Base-by-base conservation (phyloP, 1,139 yeast species). In the Geotrichum cucujoidarum region DNA sequence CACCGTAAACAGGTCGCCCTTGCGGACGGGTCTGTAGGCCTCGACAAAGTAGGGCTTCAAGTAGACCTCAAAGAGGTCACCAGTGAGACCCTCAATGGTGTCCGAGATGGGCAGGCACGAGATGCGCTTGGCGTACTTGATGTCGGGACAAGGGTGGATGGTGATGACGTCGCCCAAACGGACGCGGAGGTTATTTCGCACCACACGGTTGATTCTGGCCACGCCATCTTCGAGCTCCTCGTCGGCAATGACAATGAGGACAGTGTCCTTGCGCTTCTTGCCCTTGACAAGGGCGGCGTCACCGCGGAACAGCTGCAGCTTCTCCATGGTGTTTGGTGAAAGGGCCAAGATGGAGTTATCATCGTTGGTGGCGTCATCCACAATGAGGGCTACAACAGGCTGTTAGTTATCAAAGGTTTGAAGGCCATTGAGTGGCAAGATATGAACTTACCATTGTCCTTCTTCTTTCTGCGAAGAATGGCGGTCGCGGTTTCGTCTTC, bases 31-130 rank as follows among this genome's bases (percentile, higher is more conserved):
- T 70, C 99, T 82, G 72, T 92, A 92, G 50, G 98, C 97, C 72
- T 92, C 99, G 49, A 92, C 97, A 67, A 94, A 92, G 73, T 92
- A 92, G 43, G 99, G 99, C 73, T 92, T 92, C 69, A 92, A 78
- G 73, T 83, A 92, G 38, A 92, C 96, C 63, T 92, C 99, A 61
- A 92, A 92, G 60, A 92, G 75, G n/a, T 96, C 88, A 53, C 99
- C 98, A 27, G 97, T 92, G 55, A 92, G 77, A 55, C 99, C 99
- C 72, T 92, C 99, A 58, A 92, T 92, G 47, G 98, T 90, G 65
- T 92, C 99, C 52, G 97, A 95, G 66, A 92, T 85, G 48, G 99
- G 98, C 69, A 94, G 76, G 42, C 90, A 95, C n/a, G 95, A 83
- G 64, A 92, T 90, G 69, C 97, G 69, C 53, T 61, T 63, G 68